Conservation (phyloP, 768 basidiomycete genomes). For the Tylopilus subfusipes region DNA sequence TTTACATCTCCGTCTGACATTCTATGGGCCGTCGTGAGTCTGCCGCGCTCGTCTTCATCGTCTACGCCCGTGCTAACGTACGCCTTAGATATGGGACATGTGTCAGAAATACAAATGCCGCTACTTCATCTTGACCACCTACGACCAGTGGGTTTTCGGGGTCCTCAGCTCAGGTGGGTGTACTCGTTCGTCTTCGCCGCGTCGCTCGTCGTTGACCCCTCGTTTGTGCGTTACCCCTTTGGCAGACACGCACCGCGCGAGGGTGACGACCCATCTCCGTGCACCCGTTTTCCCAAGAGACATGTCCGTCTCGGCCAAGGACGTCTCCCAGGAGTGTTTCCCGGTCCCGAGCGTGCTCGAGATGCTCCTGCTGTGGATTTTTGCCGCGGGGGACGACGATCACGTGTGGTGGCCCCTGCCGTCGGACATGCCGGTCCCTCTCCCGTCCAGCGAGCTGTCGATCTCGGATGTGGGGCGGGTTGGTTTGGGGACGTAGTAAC, state of each 20-base stretch:
- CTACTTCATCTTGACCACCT: conserved; percentile 16
- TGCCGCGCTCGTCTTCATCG: no score
- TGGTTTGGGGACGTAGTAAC: not conserved
- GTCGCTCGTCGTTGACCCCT: no score
- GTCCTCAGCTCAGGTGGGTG: conserved; percentile 7
- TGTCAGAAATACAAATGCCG: conserved; percentile 9
- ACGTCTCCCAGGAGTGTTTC: not conserved
- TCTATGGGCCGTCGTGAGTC: conserved; percentile 15
- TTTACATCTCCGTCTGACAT: not conserved
- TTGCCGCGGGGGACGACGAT: not conserved
- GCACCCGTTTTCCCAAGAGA: conserved; percentile 11
- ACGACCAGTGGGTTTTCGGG: conserved; percentile 18
- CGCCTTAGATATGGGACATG: conserved; percentile 17
- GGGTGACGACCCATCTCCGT: conserved; percentile 5
- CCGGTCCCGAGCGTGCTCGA: conserved; percentile 11
- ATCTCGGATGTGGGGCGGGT: not conserved
- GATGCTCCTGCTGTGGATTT: conserved; percentile 10
- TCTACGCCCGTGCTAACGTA: not conserved
- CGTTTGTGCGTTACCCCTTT: no score
- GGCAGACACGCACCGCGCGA: conserved; percentile 9
- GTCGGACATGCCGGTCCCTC: not conserved
- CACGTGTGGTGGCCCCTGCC: not conserved
- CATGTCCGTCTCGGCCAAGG: not conserved
- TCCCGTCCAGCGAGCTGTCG: not conserved
- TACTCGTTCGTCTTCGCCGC: no score